These are phyloP conservation scores for Dactylella cylindrospora DNA, from an alignment of 2,329 filamentous ascomycete genomes.

Conservation along the genomic window DNA sequence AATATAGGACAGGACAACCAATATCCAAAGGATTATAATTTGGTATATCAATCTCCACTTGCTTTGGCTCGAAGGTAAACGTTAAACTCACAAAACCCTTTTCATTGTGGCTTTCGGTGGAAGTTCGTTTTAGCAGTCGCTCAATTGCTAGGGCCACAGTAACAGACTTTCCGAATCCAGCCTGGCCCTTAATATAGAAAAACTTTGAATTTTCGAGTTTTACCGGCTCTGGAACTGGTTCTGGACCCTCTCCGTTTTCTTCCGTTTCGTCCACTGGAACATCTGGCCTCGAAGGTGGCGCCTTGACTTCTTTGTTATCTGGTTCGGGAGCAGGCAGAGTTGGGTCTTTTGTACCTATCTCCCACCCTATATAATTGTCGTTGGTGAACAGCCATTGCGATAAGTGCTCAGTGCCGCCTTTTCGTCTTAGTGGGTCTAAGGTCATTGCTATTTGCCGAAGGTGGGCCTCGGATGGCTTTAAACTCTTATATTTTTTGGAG, in stretches of 20 bases:
- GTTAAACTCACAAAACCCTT: not conserved
- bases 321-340: too few species aligned
- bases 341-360: too few species aligned
- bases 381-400: conserved; percentile 27
- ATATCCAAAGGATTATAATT: too few species aligned
- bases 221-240: too few species aligned
- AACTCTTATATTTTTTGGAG: not conserved
- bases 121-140: conserved; percentile 2
- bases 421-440: conserved; percentile 13
- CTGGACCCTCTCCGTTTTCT: too few species aligned
- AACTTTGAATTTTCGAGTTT: conserved; percentile 20
- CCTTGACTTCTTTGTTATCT: too few species aligned
- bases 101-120: not conserved
- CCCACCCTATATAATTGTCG: conserved; percentile 15
- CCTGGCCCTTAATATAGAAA: conserved; percentile 27
- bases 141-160: conserved; percentile 16
- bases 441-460: conserved; percentile 16
- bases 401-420: conserved; percentile 11
- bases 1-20: conserved; percentile 20
- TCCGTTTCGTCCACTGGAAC: too few species aligned
- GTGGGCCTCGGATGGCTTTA: conserved; percentile 15
- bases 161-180: conserved; percentile 30
- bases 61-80: too few species aligned
- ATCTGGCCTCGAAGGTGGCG: too few species aligned
- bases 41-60: too few species aligned